Evolutionary conservation across 148 eudicot genomes (phyloP).

Genomic region (Chenopodium berlandieri): DNA sequence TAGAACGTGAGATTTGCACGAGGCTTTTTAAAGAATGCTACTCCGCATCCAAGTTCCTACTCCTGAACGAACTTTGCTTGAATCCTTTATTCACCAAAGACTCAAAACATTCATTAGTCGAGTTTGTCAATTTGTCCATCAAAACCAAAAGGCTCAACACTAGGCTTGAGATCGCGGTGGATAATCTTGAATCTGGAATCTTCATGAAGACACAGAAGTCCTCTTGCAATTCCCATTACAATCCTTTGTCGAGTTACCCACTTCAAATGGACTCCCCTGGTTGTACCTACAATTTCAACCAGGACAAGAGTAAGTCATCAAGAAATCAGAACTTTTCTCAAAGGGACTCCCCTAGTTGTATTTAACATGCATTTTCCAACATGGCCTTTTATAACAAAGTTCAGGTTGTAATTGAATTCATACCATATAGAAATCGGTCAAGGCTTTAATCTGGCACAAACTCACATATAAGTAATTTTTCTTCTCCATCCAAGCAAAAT

Average conservation of each 20-base stretch:
- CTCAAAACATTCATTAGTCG: too few relatives aligned
- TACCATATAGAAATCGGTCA: constrained; percentile 29
- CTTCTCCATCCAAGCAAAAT: constrained; percentile 30
- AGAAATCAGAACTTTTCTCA: too few relatives aligned
- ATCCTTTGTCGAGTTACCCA: constrained; percentile 36
- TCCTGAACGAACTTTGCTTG: too few relatives aligned
- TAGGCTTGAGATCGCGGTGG: constrained; percentile 80
- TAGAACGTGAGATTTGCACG: too few relatives aligned
- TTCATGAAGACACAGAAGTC: constrained; percentile 67
- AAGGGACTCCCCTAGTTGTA: too few relatives aligned
- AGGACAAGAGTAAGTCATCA: background rate
- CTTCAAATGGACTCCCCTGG: constrained; percentile 11
- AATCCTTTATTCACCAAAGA: too few relatives aligned
- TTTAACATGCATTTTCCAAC: background rate
- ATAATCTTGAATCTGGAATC: constrained; percentile 56
- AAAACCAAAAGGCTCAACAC: too few relatives aligned
- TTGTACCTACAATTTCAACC: background rate
- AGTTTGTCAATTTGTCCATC: too few relatives aligned
- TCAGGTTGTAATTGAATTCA: background rate
- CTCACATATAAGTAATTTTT: constrained; percentile 35
- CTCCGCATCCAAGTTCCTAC: too few relatives aligned
- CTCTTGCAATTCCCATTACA: constrained; percentile 72
- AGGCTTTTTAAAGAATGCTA: too few relatives aligned
- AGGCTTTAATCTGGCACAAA: constrained; percentile 34
- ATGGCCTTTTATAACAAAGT: background rate